Conservation (phyloP, 306 rosid species). For the Boehmeria nivea region DNA sequence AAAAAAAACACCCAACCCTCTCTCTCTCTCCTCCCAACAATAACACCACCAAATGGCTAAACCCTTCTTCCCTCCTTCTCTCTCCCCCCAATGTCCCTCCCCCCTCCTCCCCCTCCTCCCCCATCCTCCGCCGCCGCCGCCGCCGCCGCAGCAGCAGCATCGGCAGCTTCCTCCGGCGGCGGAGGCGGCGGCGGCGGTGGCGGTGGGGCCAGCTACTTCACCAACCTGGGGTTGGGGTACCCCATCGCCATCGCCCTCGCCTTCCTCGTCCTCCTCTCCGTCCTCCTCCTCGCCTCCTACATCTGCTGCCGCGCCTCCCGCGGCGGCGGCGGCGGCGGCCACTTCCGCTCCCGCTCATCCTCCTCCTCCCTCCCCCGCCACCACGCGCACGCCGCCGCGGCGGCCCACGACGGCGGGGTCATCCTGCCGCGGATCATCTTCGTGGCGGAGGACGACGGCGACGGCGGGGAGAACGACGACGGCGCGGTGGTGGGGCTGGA, state of each 20-base stretch:
- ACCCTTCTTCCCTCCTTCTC: background rate
- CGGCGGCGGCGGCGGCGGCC: constrained; percentile 33
- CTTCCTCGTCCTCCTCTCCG: constrained; percentile 47
- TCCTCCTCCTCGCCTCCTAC: constrained; percentile 53
- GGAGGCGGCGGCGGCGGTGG: background rate
- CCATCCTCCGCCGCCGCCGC: constrained; percentile 21
- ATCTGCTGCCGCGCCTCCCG: constrained; percentile 36
- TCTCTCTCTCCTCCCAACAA: background rate
- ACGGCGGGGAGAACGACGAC: constrained; percentile 23
- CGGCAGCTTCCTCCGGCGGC: background rate
- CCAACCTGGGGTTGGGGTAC: constrained; percentile 53
- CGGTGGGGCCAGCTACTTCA: constrained; percentile 27
- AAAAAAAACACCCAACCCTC: background rate
- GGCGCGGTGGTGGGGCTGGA: constrained; percentile 47
- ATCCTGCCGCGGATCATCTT: constrained; percentile 71
- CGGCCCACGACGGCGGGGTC: constrained; percentile 36
- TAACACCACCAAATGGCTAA: no score
- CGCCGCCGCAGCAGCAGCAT: constrained; percentile 32
- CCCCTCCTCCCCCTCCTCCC: constrained; percentile 15
- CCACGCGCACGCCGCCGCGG: background rate
- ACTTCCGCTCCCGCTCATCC: constrained; percentile 38
- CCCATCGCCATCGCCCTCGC: constrained; percentile 83
- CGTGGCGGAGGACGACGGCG: constrained; percentile 63
- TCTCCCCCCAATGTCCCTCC: constrained; percentile 14
- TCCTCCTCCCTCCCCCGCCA: constrained; percentile 17